Evolutionary conservation across 805 yeast species (phyloP), one percentile per base, ranked within the genome.

Genomic region (Wickerhamomyces ciferrii): DNA sequence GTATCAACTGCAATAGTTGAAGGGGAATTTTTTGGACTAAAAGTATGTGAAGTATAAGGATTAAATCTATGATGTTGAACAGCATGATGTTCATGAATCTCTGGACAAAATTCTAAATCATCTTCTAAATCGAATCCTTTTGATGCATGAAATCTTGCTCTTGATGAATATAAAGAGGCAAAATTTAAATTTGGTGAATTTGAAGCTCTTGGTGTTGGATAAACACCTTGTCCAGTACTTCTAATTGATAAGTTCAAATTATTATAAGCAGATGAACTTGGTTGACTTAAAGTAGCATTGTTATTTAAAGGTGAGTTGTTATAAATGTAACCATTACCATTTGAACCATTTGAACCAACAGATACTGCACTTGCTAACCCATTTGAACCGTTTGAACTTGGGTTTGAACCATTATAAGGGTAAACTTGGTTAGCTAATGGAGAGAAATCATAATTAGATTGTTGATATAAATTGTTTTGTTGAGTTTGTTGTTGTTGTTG

Each of bases 21-120:
- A 47, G 74, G 75, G 15, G 72, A 68, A 10, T 62, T 62, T 24
- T 57, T 61, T 39, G 88, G 87, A 31, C 81, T 76, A 56, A 82
- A 82, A 21, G 81, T 74, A 40, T 77, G 66, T 2, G 87, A 81
- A 3, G 86, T 81, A 59, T 82, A 81, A 5, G 88, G 87, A 59
- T 83, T 82, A 66, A 81, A 83, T 60, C 75, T 80, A 56, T 74
- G 75, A 49, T 65, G 52, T 46, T 31, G 54, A 43, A 18, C 44
- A 44, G 41, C 48, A 13, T 11, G 44, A 45, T 8, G 43, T 24
- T 41, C 38, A 53, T 48, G 35, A 34, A 76, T 78, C 41, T 78
- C 84, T 2, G 86, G 86, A 54, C 86, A 80, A 51, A 80, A 80
- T 59, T 80, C 84, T 54, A 79, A 58, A 59, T 80, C 86, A 56